Conservation (phyloP, 257 asterid species). For the Capsicum baccatum region DNA sequence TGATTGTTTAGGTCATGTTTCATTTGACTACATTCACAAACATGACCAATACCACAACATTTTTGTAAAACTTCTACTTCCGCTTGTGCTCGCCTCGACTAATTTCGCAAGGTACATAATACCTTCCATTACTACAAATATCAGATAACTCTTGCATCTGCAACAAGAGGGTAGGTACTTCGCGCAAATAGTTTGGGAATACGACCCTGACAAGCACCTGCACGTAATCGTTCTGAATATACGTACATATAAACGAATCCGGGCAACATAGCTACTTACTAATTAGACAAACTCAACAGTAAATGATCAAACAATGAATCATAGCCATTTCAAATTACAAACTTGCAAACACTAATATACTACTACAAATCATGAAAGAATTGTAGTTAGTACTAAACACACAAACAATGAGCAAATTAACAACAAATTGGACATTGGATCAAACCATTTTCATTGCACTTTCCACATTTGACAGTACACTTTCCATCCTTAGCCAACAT, state of each 20-base stretch:
- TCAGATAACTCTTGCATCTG: not conserved
- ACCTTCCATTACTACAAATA: not conserved
- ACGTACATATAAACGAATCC: not conserved
- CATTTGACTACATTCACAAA: not conserved
- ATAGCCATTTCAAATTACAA: conserved; percentile 17
- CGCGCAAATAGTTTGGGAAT: not conserved
- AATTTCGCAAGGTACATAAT: not conserved
- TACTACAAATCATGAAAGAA: not conserved
- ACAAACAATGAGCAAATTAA: conserved; percentile 20
- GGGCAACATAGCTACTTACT: not conserved
- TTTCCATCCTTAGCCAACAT: conserved; percentile 66
- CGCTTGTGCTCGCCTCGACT: not conserved
- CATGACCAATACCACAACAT: not conserved
- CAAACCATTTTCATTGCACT: conserved; percentile 95
- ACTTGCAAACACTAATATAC: not conserved
- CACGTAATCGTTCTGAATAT: not conserved
- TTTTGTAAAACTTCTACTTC: not conserved
- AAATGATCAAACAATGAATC: not conserved
- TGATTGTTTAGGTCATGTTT: not conserved
- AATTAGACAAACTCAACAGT: not conserved
- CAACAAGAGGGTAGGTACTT: not conserved
- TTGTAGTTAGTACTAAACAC: not conserved
- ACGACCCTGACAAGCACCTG: not conserved
- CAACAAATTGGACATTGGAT: conserved; percentile 81
- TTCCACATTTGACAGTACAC: conserved; percentile 63